Base-by-base conservation (phyloP, 108 stramenopile genomes). In the Cyclotella baltica region DNA sequence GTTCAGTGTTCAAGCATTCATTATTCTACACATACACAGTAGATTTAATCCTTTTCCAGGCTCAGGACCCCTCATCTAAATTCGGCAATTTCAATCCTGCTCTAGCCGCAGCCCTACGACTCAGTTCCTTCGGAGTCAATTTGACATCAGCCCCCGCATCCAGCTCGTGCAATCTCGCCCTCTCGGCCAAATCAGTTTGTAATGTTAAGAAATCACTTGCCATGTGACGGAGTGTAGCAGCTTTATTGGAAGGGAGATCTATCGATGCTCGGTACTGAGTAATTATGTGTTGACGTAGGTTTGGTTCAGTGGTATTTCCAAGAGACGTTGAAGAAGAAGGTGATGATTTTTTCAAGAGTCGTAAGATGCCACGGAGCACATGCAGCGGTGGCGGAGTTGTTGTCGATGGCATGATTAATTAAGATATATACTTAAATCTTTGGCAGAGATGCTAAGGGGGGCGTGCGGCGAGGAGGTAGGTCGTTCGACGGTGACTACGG, bases 81-180 rank as follows among this genome's bases (percentile, higher is more conserved):
- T 83, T 35, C 19, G 91, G 91, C n/a, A 91, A 67, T 70, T 87
- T 83, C 34, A 94, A 73, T 35, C 93, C 93, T 33, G 93, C 91
- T 46, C 93, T 72, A 25, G 89, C 89, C 1, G 93, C 93, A 29
- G 91, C 88, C 52, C 89, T 76, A 34, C 90, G 87, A 73, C 88
- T 91, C 75, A 94, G 65, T 85, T 94, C 93, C 67, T 70, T 88
- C 4, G 91, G 87, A 50, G 81, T 78, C 40, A 95, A 75, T 68
- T 88, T 88, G 25, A 78, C 78, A 30, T 92, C 93, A 22, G 92
- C 93, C 10, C 93, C 93, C 22, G 80, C 47, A 73, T 95, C 93
- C 69, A 95, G 61, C 57, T 90, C 71, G 63, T 92, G 85, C 58
- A 94, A 70, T 56, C 86, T 38, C 29, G 67, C 78, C 33, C 93